Base-by-base conservation (phyloP, 1,139 yeast genomes). In the Diutina pseudorugosa region DNA sequence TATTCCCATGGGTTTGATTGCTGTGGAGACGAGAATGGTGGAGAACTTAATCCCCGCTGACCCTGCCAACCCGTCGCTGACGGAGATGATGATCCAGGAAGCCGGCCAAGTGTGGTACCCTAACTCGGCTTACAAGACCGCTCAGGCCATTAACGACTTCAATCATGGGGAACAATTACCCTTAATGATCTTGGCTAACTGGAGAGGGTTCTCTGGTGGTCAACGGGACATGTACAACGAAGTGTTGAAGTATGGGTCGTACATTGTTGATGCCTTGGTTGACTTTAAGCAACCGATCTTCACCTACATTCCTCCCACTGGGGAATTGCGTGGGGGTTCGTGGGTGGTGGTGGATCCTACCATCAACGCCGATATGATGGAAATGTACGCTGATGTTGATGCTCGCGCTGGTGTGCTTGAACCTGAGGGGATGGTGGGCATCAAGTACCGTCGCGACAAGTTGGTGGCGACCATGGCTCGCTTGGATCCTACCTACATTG, bases 131-230 rank as follows among this genome's bases (percentile, higher is more conserved):
- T 93, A 88, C 79, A 93, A 93, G 80, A 93, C 98, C 53, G 95
- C 98, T 5, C 98, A 93, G 76, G 98, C 98, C 25, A 93, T 93
- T 62, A 86, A 85, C 61, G 98, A 93, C 67, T 93, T 93, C 80
- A 93, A 93, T 76, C 77, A 89, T 66, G 98, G 98, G 77, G 98
- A 93, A 71, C 94, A 90, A 70, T 79, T 93, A 64, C 98, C 98
- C 58, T 78, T 93, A 69, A 89, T 93, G 95, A 90, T 93, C 61
- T 74, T 93, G 63, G 98, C 98, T 55, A 93, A 93, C 79, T 93
- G 98, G 98, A 86, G 98, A 83, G 98, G 98, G 65, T 93, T 93
- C 82, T 90, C 97, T 59, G 98, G 98, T 76, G 98, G 98, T 70
- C 98, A 94, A 76, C 86, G 97, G 68, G 98, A 93, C 71, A 93